These are phyloP conservation scores for Noccaea caerulescens DNA, from an alignment of 345 rosid species.

Conservation along the genomic window DNA sequence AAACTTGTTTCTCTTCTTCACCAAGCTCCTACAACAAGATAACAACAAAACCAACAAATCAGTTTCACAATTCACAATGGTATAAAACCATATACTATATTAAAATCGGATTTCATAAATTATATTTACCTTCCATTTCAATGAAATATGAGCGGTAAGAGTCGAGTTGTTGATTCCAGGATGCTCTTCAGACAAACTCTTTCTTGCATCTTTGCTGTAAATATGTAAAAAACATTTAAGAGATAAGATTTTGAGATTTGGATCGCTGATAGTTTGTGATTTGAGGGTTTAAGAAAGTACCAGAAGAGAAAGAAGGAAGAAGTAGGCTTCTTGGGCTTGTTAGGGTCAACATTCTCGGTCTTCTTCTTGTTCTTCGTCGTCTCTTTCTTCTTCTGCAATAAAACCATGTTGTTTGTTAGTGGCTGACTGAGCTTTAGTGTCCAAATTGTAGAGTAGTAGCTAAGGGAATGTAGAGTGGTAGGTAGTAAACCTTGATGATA, in stretches of 20 bases:
- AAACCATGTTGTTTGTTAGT: not conserved
- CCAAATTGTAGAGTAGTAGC: no score
- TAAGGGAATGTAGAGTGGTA: not conserved
- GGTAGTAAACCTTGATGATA: conserved; percentile 61
- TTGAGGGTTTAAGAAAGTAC: conserved; percentile 22
- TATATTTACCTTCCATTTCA: conserved; percentile 80
- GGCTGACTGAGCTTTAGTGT: not conserved
- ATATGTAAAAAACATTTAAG: not conserved
- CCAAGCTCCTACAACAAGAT: conserved; percentile 56
- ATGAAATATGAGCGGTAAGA: conserved; percentile 65
- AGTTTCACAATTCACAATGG: not conserved
- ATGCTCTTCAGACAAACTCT: conserved; percentile 56
- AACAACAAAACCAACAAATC: not conserved
- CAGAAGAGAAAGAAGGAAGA: conserved; percentile 82
- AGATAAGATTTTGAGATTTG: not conserved
- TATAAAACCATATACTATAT: not conserved
- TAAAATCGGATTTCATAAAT: not conserved
- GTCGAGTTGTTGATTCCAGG: conserved; percentile 72
- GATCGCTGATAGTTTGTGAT: not conserved
- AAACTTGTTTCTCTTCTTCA: conserved; percentile 72
- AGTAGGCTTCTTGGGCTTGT: conserved; percentile 93
- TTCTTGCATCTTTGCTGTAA: conserved; percentile 76
- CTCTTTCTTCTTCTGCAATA: conserved; percentile 69
- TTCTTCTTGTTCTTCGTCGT: conserved; percentile 60
- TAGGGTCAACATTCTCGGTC: conserved; percentile 63